Conservation (phyloP, 805 yeast genomes). For the Cephaloascus albidus region DNA sequence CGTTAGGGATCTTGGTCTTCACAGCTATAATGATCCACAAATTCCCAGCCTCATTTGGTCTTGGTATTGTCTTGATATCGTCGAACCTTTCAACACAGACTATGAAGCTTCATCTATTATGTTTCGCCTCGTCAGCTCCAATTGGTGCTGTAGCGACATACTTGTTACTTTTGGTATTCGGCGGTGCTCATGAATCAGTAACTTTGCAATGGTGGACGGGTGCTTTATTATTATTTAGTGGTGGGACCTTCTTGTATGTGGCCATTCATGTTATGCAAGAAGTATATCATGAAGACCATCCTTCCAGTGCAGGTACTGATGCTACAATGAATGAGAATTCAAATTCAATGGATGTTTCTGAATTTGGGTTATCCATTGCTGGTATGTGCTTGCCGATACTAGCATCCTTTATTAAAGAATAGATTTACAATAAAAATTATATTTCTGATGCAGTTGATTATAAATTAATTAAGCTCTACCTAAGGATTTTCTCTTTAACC, state of each 20-base stretch:
- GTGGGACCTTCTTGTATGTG: constrained; percentile 67
- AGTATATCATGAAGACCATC: constrained; percentile 2
- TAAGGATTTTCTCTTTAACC: constrained; percentile 1
- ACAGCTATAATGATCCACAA: constrained; percentile 61
- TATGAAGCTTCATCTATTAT: constrained; percentile 35
- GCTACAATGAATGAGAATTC: constrained; percentile 1
- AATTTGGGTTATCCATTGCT: constrained; percentile 8
- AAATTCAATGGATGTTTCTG: constrained; percentile 3
- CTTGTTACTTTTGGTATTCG: constrained; percentile 19
- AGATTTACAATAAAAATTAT: not conserved
- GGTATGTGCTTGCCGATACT: constrained; percentile 19
- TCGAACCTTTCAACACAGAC: constrained; percentile 18
- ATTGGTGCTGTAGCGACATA: constrained; percentile 46
- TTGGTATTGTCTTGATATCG: constrained; percentile 42
- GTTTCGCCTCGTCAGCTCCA: constrained; percentile 57
- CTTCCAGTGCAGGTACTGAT: constrained; percentile 2
- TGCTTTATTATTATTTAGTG: constrained; percentile 49
- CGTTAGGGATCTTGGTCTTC: constrained; percentile 37
- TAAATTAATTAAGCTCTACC: not conserved
- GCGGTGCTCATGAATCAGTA: constrained; percentile 11
- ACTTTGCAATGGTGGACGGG: constrained; percentile 35
- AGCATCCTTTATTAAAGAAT: constrained; percentile 13
- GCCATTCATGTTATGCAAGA: constrained; percentile 55
- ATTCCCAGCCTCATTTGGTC: constrained; percentile 66
- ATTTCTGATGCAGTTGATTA: too few relatives aligned